Evolutionary conservation across 2,329 filamentous ascomycete genomes (phyloP).

Genomic region (Aureobasidium lini): DNA sequence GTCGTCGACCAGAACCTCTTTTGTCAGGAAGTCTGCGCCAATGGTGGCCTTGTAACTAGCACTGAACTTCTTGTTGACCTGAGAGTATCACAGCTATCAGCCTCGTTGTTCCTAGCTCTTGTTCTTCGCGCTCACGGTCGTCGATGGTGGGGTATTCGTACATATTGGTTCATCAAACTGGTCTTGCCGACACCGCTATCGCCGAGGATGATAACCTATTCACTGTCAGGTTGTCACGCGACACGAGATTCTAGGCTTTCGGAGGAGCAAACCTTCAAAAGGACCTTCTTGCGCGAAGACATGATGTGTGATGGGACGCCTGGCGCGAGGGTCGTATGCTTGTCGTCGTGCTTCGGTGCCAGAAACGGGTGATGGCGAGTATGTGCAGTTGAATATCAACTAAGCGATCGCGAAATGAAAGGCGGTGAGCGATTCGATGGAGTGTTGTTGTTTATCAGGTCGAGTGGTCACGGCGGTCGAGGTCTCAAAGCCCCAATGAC

Average conservation of each 20-base stretch:
- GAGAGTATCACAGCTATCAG: constrained; percentile 15
- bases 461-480: constrained; percentile 6
- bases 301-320: constrained; percentile 19
- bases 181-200: constrained; percentile 99
- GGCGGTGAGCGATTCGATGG: background rate
- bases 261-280: constrained; percentile 26
- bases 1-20: constrained; percentile 95
- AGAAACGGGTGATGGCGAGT: background rate
- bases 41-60: constrained; percentile 99
- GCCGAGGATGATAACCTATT: constrained; percentile 93
- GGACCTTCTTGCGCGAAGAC: constrained; percentile 33
- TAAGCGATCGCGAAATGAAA: background rate
- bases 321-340: background rate
- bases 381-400: background rate
- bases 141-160: constrained; percentile 43
- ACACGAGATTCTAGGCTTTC: background rate
- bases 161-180: constrained; percentile 99
- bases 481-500: constrained; percentile 7
- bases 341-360: background rate
- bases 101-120: background rate
- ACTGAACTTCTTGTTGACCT: constrained; percentile 99
- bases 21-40: constrained; percentile 95
- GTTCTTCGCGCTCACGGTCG: background rate
- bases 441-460: constrained; percentile 8
- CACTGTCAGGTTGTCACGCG: constrained; percentile 13